Evolutionary conservation across 2,329 filamentous ascomycete genomes (phyloP).

Genomic region (Orbilia blumenaviensis): DNA sequence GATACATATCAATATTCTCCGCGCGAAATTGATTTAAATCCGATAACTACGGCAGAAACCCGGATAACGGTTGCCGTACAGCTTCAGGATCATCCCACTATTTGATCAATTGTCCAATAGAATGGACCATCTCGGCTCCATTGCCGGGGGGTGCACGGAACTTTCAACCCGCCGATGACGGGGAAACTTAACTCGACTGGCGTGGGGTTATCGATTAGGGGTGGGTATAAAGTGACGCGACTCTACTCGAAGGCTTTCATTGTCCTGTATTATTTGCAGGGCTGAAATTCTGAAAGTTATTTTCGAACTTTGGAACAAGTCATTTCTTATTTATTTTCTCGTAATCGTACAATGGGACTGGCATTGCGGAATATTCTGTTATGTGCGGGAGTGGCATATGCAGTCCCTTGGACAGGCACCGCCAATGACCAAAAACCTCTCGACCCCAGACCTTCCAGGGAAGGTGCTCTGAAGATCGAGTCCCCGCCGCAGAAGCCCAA

Average conservation of each 20-base stretch:
- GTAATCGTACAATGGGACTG: constrained; percentile 12
- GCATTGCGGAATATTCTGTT: constrained; percentile 24
- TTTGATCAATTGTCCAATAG: constrained; percentile 33
- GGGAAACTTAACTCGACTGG: not conserved
- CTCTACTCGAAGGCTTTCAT: not conserved
- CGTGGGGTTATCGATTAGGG: constrained; percentile 18
- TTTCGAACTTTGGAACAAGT: no score
- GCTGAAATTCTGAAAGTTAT: no score
- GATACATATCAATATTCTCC: not conserved
- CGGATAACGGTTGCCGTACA: constrained; percentile 36
- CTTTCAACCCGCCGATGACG: constrained; percentile 12
- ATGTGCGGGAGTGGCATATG: constrained; percentile 36
- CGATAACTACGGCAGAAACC: constrained; percentile 20
- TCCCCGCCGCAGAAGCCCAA: constrained; percentile 62
- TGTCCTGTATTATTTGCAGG: not conserved
- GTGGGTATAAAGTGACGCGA: constrained; percentile 20
- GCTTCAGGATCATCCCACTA: not conserved
- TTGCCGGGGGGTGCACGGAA: not conserved
- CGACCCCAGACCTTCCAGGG: not conserved
- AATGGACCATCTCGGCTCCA: not conserved
- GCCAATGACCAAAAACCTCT: constrained; percentile 28
- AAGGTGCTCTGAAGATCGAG: constrained; percentile 48
- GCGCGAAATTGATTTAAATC: not conserved
- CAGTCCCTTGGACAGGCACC: constrained; percentile 20
- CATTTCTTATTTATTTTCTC: no score